phyloP scores from a whole-genome alignment of 257 asterid species.

The Solanum pimpinellifolium region DNA sequence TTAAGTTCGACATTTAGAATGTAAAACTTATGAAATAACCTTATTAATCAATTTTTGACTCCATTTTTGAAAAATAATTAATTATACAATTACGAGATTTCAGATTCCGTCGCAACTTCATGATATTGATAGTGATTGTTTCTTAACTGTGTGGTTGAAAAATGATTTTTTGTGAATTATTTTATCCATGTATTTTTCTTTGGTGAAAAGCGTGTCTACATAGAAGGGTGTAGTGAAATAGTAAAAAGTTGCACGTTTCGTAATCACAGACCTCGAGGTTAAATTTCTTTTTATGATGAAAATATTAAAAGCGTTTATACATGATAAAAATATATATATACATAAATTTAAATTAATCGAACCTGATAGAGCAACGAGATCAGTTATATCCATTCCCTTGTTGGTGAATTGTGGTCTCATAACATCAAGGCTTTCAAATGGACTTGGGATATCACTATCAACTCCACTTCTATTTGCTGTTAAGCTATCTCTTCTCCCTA shows the following conservation, averaged over 20 bases:
- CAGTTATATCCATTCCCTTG: conserved; percentile 14
- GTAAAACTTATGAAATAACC: too few species aligned
- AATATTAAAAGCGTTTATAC: too few species aligned
- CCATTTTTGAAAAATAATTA: neutral
- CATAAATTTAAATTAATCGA: neutral
- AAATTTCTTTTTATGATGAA: too few species aligned
- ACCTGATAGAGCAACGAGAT: conserved; percentile 25
- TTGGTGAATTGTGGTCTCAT: conserved; percentile 7
- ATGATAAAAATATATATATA: neutral
- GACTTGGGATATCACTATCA: conserved; percentile 7
- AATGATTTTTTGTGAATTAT: neutral
- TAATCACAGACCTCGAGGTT: too few species aligned
- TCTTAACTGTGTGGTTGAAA: neutral
- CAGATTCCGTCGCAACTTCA: neutral
- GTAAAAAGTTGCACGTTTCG: accelerated
- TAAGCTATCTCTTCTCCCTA: conserved; percentile 24
- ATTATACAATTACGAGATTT: neutral
- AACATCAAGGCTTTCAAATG: neutral
- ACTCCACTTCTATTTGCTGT: conserved; percentile 19
- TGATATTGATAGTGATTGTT: too few species aligned
- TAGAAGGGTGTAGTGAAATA: neutral
- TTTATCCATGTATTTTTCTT: too few species aligned
- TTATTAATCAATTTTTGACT: too few species aligned
- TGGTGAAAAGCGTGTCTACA: neutral
- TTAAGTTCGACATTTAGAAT: too few species aligned